Evolutionary conservation across 1,284 basidiomycete species (phyloP).

Genomic region (Papiliotrema nemorosa): DNA sequence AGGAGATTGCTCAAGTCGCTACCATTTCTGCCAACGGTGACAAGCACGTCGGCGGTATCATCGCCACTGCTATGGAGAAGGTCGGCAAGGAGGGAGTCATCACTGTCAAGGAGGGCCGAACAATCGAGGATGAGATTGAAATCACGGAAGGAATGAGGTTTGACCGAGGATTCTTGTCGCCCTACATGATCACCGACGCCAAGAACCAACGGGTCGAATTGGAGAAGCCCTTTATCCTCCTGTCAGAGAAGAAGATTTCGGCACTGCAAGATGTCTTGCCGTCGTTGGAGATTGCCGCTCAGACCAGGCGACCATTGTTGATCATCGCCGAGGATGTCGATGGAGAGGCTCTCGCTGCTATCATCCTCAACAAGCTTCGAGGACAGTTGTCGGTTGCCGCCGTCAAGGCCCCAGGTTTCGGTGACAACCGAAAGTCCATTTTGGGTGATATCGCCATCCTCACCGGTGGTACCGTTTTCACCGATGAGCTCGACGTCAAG

Average conservation of each 20-base stretch:
- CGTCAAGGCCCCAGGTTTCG: constrained; percentile 96
- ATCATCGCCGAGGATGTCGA: constrained; percentile 98
- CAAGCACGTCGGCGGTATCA: constrained; percentile 86
- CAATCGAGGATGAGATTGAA: constrained; percentile 97
- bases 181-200: constrained; percentile 98
- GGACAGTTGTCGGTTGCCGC: constrained; percentile 90
- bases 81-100: constrained; percentile 99
- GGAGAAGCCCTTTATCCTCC: constrained; percentile 90
- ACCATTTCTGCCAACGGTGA: constrained; percentile 99
- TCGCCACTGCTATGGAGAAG: constrained; percentile 99
- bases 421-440: constrained; percentile 98
- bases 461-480: constrained; percentile 96
- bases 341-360: constrained; percentile 94
- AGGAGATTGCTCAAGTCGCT: constrained; percentile 91
- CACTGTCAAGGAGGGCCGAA: constrained; percentile 97
- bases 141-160: constrained; percentile 99
- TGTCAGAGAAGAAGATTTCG: constrained; percentile 98
- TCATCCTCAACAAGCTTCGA: constrained; percentile 97
- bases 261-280: constrained; percentile 93
- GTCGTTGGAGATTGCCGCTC: constrained; percentile 85
- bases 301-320: constrained; percentile 84
- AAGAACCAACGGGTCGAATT: constrained; percentile 96
- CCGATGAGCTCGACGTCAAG: constrained; percentile 97
- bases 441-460: constrained; percentile 96
- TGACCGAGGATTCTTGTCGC: constrained; percentile 97